These are phyloP conservation scores for Lactarius pseudohatsudake DNA, from an alignment of 768 basidiomycete genomes.

Conservation along the genomic window DNA sequence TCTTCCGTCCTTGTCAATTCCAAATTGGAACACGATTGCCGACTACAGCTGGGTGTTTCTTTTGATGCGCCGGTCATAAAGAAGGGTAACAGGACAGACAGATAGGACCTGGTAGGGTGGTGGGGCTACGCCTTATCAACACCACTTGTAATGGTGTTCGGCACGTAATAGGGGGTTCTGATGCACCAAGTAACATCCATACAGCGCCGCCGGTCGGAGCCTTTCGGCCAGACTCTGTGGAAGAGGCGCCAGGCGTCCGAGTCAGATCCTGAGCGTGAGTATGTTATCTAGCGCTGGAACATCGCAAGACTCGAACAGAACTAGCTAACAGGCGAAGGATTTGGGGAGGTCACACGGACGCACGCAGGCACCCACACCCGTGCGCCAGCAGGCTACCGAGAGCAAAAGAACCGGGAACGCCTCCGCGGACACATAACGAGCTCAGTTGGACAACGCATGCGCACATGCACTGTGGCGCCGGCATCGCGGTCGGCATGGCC, in stretches of 20 bases:
- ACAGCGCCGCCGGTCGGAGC: neutral
- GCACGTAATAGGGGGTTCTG: neutral
- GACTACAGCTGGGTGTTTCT: slow-evolving; percentile 1
- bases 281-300: slow-evolving; percentile 15
- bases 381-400: neutral
- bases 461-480: neutral
- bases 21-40: neutral
- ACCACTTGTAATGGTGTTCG: neutral
- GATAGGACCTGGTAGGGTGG: neutral
- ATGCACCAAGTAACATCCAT: slow-evolving; percentile 1
- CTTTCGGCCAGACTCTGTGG: neutral
- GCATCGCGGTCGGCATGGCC: slow-evolving; percentile 6
- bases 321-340: neutral
- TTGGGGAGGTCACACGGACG: neutral
- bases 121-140: neutral
- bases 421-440: slow-evolving; percentile 4
- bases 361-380: neutral
- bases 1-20: neutral
- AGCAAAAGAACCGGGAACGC: neutral
- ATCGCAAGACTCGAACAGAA: neutral
- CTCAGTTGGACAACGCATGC: neutral
- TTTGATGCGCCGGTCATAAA: neutral
- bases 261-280: neutral
- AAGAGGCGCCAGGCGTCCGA: neutral
- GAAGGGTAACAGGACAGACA: neutral